Percentiles rank a stretch among this genome's conserved stretches.
Evolutionary conservation across 2,329 filamentous ascomycete genomes (phyloP).

Genomic region (Eutypa lata): DNA sequence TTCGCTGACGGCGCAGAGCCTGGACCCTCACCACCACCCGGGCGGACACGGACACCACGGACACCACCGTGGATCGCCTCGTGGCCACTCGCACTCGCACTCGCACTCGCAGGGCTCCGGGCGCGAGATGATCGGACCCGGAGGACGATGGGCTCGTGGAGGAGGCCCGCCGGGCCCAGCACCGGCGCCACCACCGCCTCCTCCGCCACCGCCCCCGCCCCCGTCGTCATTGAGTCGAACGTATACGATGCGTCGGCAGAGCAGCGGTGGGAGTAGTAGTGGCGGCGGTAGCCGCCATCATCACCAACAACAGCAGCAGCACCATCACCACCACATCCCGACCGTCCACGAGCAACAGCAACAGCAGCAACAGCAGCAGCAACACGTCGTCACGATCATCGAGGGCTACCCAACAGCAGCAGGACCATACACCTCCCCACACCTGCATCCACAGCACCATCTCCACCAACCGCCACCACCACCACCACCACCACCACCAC

Average conservation of each 20-base stretch:
- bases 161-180: conserved; percentile 2
- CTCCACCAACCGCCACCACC: background rate
- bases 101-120: conserved; percentile 44
- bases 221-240: conserved; percentile 29
- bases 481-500: conserved; percentile 20
- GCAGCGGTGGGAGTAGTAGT: too few species aligned
- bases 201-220: conserved; percentile 17
- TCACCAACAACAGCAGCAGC: conserved; percentile 21
- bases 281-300: conserved; percentile 6
- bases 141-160: conserved; percentile 42
- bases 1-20: conserved; percentile 58
- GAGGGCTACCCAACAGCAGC: background rate
- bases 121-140: conserved; percentile 39
- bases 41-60: conserved; percentile 29
- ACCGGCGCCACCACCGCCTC: conserved; percentile 5
- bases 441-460: background rate
- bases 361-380: conserved; percentile 17
- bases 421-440: background rate
- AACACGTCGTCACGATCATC: conserved; percentile 14
- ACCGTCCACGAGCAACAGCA: conserved; percentile 22
- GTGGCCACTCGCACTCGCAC: conserved; percentile 30
- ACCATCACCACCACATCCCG: conserved; percentile 28
- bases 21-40: conserved; percentile 35
- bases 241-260: conserved; percentile 18
- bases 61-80: conserved; percentile 24